A percentile compares a stretch with the other conserved stretches of the same genome.
phyloP scores from a whole-genome alignment of 2,329 filamentous ascomycete species.

The Shiraia bambusicola region DNA sequence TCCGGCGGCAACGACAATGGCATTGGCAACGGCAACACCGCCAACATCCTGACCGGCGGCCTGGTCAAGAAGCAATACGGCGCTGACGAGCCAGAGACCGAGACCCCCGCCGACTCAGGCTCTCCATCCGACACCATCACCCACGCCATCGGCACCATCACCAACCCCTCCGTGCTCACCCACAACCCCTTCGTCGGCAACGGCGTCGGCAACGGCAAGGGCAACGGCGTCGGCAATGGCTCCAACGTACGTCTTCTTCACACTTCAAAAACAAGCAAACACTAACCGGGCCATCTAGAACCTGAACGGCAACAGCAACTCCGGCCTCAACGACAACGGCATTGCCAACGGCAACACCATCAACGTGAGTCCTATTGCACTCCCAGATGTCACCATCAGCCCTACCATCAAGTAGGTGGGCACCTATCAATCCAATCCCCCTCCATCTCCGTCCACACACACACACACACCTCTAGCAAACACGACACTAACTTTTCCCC shows the following conservation, averaged over 20 bases:
- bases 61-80: background rate
- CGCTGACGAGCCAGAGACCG: background rate
- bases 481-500: too few relatives aligned
- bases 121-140: conserved; percentile 5
- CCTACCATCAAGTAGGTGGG: conserved; percentile 11
- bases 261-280: too few relatives aligned
- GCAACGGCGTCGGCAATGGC: conserved; percentile 8
- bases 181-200: conserved; percentile 5
- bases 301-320: conserved; percentile 13
- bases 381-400: conserved; percentile 5
- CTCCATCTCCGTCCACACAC: too few relatives aligned
- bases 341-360: conserved; percentile 13
- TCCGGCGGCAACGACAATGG: conserved; percentile 1
- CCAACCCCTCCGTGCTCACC: conserved; percentile 8
- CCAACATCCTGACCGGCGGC: conserved; percentile 4
- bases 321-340: conserved; percentile 5
- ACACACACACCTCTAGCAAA: too few relatives aligned
- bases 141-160: conserved; percentile 10
- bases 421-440: too few relatives aligned
- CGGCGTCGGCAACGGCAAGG: conserved; percentile 7
- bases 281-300: too few relatives aligned
- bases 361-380: conserved; percentile 10
- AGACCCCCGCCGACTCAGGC: background rate
- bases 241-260: conserved; percentile 2
- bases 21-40: conserved; percentile 2